Percentiles rank a stretch among this genome's conserved stretches.
phyloP scores from a whole-genome alignment of 148 eudicot species.

The Camellia sinensis region DNA sequence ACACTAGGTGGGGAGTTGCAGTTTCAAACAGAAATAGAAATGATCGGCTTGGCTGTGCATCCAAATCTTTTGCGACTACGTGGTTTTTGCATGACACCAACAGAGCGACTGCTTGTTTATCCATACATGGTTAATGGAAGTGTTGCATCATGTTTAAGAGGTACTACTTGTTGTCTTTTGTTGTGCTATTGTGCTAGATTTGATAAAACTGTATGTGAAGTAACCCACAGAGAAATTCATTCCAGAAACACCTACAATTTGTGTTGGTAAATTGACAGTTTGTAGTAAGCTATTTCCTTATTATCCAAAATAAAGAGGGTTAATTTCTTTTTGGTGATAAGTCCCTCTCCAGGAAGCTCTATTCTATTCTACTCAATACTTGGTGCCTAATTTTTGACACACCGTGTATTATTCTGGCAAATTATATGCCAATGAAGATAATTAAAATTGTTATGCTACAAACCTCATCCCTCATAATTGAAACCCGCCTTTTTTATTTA shows the following conservation, averaged over 20 bases:
- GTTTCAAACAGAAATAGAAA: conserved; percentile 53
- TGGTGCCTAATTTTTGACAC: neutral
- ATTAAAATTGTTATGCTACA: neutral
- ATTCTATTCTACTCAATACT: neutral
- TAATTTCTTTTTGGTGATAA: neutral
- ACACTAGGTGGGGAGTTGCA: conserved; percentile 51
- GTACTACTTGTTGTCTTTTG: conserved; percentile 23
- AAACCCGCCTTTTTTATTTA: neutral
- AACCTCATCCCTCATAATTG: neutral
- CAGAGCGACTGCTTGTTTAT: conserved; percentile 53
- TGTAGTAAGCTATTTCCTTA: conserved; percentile 1
- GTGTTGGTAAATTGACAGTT: neutral
- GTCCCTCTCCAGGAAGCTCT: neutral
- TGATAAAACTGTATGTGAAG: neutral
- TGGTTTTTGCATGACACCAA: conserved; percentile 53
- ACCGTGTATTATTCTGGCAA: neutral
- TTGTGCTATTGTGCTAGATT: neutral
- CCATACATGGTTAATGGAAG: conserved; percentile 84
- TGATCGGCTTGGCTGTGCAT: conserved; percentile 57
- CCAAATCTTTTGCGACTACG: conserved; percentile 44
- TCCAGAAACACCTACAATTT: neutral
- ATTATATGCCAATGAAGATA: neutral
- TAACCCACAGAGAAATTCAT: neutral
- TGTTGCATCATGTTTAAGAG: conserved; percentile 87
- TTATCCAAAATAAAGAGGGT: neutral